phyloP scores from a whole-genome alignment of 805 yeast species.

The Candida sanyiensis region DNA sequence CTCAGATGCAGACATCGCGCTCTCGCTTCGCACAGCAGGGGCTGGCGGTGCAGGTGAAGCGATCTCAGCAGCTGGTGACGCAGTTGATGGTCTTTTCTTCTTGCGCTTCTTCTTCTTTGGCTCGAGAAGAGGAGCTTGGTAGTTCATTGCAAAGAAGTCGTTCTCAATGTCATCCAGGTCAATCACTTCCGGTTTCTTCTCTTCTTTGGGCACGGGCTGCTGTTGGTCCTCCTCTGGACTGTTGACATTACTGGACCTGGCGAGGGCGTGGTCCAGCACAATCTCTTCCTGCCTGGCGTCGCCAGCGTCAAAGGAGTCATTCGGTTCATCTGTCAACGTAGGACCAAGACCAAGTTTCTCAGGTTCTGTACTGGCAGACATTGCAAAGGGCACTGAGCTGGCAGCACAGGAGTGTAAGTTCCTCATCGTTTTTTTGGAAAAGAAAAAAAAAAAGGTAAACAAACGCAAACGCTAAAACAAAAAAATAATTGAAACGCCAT shows the following conservation, averaged over 20 bases:
- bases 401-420: no score
- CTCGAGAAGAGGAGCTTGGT: constrained; percentile 1
- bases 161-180: constrained; percentile 21
- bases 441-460: no score
- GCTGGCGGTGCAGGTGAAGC: background rate
- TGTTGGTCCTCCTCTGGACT: constrained; percentile 17
- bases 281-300: constrained; percentile 22
- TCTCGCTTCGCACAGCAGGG: background rate
- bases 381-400: background rate
- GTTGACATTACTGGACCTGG: constrained; percentile 22
- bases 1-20: background rate
- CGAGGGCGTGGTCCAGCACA: constrained; percentile 21
- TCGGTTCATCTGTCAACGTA: background rate
- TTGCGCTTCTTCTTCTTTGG: constrained; percentile 14
- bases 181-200: background rate
- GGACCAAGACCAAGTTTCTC: background rate
- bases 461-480: no score
- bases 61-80: background rate
- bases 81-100: constrained; percentile 12
- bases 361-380: background rate
- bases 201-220: background rate
- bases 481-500: no score
- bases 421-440: no score
- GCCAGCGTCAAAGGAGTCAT: constrained; percentile 4
- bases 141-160: constrained; percentile 25